Evolutionary conservation across 208 protist genomes (phyloP).

Genomic region (Phytomonas serpens): DNA sequence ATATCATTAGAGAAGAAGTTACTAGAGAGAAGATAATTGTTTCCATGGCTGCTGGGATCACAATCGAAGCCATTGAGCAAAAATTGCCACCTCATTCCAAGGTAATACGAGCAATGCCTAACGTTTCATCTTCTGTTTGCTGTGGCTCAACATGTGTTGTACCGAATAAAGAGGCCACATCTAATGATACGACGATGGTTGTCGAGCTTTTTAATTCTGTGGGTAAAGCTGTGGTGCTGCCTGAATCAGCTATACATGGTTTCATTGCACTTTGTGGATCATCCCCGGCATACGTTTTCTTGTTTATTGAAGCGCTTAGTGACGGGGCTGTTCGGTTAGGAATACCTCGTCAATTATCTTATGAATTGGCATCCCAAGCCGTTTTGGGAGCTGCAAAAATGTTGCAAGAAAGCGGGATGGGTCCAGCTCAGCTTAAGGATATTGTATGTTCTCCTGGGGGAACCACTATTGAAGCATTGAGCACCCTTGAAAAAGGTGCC

Average conservation of each 20-base stretch:
- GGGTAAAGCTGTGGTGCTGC: constrained; percentile 54
- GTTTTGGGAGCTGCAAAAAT: constrained; percentile 91
- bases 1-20: constrained; percentile 29
- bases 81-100: constrained; percentile 33
- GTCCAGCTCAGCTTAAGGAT: constrained; percentile 83
- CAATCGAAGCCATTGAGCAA: constrained; percentile 57
- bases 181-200: constrained; percentile 32
- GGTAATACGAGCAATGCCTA: constrained; percentile 95
- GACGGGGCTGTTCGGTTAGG: constrained; percentile 93
- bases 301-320: constrained; percentile 95
- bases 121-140: constrained; percentile 82
- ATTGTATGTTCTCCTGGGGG: constrained; percentile 92
- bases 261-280: constrained; percentile 93
- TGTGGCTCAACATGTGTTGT: constrained; percentile 63
- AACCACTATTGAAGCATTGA: constrained; percentile 94
- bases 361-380: constrained; percentile 88
- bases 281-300: constrained; percentile 94
- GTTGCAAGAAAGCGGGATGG: constrained; percentile 65
- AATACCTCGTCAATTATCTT: constrained; percentile 73
- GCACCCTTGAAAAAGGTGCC: constrained; percentile 86
- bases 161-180: constrained; percentile 27
- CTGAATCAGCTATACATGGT: constrained; percentile 80
- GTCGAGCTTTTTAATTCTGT: constrained; percentile 58
- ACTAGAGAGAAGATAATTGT: constrained; percentile 70
- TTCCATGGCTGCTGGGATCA: constrained; percentile 90